phyloP scores from a whole-genome alignment of 2,329 filamentous ascomycete species.

The Cercospora beticola region DNA sequence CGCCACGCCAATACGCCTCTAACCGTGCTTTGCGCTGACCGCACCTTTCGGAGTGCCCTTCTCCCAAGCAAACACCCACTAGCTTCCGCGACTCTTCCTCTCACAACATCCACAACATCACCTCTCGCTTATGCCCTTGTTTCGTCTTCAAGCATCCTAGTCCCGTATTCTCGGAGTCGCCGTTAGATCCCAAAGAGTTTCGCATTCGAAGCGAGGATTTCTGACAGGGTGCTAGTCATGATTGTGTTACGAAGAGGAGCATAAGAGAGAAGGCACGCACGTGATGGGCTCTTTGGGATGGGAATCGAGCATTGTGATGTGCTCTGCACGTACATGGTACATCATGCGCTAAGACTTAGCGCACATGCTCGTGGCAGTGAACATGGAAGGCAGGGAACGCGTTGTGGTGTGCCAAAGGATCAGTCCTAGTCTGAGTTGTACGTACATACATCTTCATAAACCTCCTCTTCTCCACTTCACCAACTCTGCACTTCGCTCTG shows the following conservation, averaged over 20 bases:
- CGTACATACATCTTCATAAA: too few species aligned
- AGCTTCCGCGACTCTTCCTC: neutral
- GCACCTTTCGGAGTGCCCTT: neutral
- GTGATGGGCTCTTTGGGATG: neutral
- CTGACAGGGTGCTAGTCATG: neutral
- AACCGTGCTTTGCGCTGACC: neutral
- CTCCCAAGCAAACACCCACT: neutral
- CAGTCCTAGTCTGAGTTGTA: too few species aligned
- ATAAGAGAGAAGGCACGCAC: neutral
- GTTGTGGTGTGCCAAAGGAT: too few species aligned
- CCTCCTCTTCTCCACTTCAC: too few species aligned
- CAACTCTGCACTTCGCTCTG: too few species aligned
- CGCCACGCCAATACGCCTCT: neutral
- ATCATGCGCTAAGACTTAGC: neutral
- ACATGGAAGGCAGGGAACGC: neutral
- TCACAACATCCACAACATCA: neutral
- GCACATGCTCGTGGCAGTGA: neutral
- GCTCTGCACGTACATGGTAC: too few species aligned
- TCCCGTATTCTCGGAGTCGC: neutral
- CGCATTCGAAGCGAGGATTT: neutral
- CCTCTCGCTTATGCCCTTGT: neutral
- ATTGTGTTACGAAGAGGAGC: neutral
- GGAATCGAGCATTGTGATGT: neutral
- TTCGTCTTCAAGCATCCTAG: neutral
- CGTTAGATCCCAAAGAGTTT: neutral